Evolutionary conservation across 495 filamentous ascomycete species (phyloP).

Genomic region (Tuber melanosporum): DNA sequence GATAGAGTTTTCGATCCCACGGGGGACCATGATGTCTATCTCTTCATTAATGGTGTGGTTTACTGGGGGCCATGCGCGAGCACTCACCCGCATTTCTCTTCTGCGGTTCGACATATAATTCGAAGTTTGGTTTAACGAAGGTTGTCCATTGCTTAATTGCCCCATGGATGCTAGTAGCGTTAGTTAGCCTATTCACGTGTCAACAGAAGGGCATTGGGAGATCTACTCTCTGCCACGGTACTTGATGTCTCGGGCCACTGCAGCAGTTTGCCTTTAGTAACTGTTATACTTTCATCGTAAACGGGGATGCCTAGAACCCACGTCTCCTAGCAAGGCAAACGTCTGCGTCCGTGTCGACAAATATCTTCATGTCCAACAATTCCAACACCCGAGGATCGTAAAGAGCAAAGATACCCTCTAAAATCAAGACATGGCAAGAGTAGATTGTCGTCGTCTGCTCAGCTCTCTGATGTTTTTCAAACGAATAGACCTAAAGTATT

Average conservation of each 20-base stretch:
- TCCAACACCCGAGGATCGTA: conserved; percentile 82
- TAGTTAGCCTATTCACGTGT: conserved; percentile 8
- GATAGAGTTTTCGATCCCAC: conserved; percentile 86
- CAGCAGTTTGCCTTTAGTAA: conserved; percentile 17
- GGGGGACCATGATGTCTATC: conserved; percentile 84
- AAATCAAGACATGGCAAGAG: conserved; percentile 87
- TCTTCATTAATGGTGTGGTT: conserved; percentile 8
- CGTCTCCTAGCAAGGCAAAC: conserved; percentile 86
- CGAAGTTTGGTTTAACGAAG: conserved; percentile 94
- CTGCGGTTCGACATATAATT: conserved; percentile 84
- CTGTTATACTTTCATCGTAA: conserved; percentile 1
- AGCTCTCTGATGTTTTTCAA: conserved; percentile 79
- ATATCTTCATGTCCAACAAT: conserved; percentile 91
- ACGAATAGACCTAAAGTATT: conserved; percentile 63
- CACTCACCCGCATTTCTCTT: conserved; percentile 62
- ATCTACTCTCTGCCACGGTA: conserved; percentile 41
- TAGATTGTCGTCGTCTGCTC: conserved; percentile 78
- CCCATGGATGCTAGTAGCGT: conserved; percentile 58
- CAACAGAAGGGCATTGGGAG: background rate
- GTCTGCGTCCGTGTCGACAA: conserved; percentile 92
- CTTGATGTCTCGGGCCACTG: conserved; percentile 42
- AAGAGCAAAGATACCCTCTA: conserved; percentile 93
- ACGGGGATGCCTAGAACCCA: conserved; percentile 47
- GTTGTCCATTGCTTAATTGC: conserved; percentile 97
- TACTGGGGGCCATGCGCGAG: conserved; percentile 28